Base-by-base conservation (phyloP, 83 land plant species). In the Picea engelmannii region DNA sequence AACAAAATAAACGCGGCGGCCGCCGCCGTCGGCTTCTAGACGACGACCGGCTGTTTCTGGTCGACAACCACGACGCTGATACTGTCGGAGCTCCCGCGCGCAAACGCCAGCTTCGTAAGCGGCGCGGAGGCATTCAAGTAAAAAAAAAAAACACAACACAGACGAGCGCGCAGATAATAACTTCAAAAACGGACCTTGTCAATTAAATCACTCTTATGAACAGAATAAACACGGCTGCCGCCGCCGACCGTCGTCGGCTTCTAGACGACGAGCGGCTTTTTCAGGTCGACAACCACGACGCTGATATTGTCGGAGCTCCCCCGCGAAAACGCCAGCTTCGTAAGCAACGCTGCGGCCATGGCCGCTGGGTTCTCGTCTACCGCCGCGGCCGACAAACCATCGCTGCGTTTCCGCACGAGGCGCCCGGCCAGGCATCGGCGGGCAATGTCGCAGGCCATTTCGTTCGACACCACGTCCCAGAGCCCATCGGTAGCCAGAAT, bases 401-500 rank as follows among this genome's bases (percentile, higher is more conserved):
- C 79, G 35, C 16, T 69, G 18, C 20, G 59, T 24, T 66, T 61
- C n/a, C 35, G 25, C 81, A 88, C 82, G 21, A 85, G 82, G 0
- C 78, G 81, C 52, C 85, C 62, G 61, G 85, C 81, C 69, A 91
- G 89, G 38, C 87, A 49, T 13, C 82, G 85, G 42, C 91, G 49
- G 15, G 92, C 89, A 10, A 83, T 59, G 38, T 85, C 84, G 3
- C 91, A 86, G 9, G 87, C 89, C 66, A 83, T 87, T 13, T 91
- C 86, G 58, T 87, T 89, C 1, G 93, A 80, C 78, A 91, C 82
- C 9, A 91, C 92, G 70, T 89, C 91, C 91, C 91, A 91, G 18
- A 91, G 84, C 12, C 93, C 93, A 47, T 91, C 93, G 76, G 87
- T 86, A 6, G 91, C 93, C 80, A 91, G 16, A 10, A 91, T 87